A percentile compares a stretch with the other conserved stretches of the same genome.
Conservation (phyloP, 2,329 filamentous ascomycete species). For the Calonectria crousiana region DNA sequence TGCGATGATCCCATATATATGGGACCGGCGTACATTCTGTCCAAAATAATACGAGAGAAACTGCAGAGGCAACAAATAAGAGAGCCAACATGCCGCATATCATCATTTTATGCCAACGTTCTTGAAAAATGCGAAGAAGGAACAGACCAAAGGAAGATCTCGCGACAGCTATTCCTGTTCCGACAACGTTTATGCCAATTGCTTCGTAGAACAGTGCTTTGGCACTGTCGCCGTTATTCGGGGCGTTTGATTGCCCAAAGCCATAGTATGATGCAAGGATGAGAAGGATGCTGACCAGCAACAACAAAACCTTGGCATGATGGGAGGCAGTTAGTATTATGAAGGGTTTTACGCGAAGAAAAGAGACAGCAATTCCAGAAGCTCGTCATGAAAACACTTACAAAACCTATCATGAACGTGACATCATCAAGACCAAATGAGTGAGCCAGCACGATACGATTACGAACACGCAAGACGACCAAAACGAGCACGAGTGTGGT, state of each 20-base stretch:
- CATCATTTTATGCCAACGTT: background rate
- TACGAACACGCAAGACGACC: background rate
- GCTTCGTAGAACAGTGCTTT: background rate
- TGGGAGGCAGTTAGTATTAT: background rate
- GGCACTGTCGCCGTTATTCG: background rate
- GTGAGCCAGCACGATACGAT: background rate
- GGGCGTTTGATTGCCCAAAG: background rate
- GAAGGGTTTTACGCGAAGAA: background rate
- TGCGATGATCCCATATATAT: background rate
- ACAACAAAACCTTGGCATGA: background rate
- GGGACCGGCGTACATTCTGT: background rate
- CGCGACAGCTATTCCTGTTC: background rate
- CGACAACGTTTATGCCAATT: background rate
- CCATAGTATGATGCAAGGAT: background rate
- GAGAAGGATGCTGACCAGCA: background rate
- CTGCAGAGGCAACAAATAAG: background rate
- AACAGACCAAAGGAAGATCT: background rate
- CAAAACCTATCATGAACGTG: background rate
- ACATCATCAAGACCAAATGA: background rate
- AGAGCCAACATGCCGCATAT: background rate
- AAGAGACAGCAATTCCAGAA: background rate
- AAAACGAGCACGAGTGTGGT: background rate
- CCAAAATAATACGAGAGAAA: background rate
- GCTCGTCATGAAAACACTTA: background rate
- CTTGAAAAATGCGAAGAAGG: constrained; percentile 1